A percentile compares a stretch with the other conserved stretches of the same genome.
phyloP scores from a whole-genome alignment of 139 green algal genomes.

The Desmodesmus armatus region DNA sequence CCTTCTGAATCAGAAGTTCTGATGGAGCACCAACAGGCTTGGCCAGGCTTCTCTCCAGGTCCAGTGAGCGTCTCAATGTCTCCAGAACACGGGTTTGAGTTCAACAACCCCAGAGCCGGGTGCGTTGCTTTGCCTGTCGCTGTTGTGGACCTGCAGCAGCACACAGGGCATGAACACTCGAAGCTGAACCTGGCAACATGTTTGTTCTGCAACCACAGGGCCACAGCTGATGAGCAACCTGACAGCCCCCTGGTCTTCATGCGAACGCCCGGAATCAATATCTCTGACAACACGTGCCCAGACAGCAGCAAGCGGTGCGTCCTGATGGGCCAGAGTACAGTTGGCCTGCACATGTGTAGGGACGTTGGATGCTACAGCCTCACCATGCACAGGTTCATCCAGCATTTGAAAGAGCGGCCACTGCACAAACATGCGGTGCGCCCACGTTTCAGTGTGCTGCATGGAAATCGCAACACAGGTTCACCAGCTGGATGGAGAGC shows the following conservation, averaged over 20 bases:
- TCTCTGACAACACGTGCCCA: neutral
- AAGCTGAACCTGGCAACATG: no score
- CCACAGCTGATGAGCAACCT: no score
- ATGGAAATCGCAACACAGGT: slow-evolving; percentile 34
- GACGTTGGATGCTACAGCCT: neutral
- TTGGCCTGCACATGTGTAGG: neutral
- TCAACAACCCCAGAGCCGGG: neutral
- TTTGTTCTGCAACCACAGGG: no score
- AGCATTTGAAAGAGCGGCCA: neutral
- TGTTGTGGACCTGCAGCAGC: neutral
- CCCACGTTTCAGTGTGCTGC: neutral
- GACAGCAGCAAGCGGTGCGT: slow-evolving; percentile 22
- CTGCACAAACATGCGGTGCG: neutral
- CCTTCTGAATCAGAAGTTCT: neutral
- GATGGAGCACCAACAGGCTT: neutral
- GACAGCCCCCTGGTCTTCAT: slow-evolving; percentile 21
- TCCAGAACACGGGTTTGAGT: neutral
- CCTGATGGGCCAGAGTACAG: no score
- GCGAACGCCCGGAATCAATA: neutral
- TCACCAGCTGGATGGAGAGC: slow-evolving; percentile 20
- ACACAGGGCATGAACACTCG: no score
- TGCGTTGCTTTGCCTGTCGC: neutral
- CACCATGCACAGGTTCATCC: neutral
- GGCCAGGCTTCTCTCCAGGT: no score
- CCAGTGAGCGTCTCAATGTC: neutral